Evolutionary conservation across 2,329 filamentous ascomycete genomes (phyloP), one percentile per base, ranked within the genome.

Genomic region (Clarireedia sp.): DNA sequence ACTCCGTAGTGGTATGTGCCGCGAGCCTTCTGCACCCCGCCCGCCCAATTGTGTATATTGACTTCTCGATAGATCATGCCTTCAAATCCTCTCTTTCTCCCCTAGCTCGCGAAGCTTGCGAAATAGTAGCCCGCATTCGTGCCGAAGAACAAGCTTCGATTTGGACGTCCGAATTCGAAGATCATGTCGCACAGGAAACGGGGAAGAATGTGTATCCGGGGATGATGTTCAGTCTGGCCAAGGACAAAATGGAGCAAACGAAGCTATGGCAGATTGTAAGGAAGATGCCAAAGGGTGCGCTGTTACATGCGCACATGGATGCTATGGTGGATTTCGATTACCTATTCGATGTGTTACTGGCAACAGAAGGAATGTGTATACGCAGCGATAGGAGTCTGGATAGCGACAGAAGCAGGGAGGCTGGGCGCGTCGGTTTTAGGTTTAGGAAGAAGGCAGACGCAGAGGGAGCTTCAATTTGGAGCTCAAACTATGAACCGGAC

Each of bases 171-270:
- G 79, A 82, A 46, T 81, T 87, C 49, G 87, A 92, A 64, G 84
- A 91, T 66, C 77, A 77, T 45, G 74, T 90, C 3, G 83, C 85
- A 3, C 78, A 80, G 60, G 73, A 81, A 55, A 74, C 72, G n/a
- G 76, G 82, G 63, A 78, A 82, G 58, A 81, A 83, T 62, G 74
- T 92, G 50, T 89, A 87, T 67, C 90, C 90, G 0, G 91, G 91
- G 10, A 95, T 96, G 86, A 94, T 95, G 87, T 96, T 96, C 72
- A 85, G 81, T 37, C 78, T 92, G 37, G 90, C 90, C 63, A 92
- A 90, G 70, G 80, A 84, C n/a, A 82, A 83, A 38, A 95, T 96
- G 82, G 89, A 95, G 71, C 77, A 78, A 63, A 95, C 89, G 14
- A 84, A 84, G 66, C 76, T 96, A 23, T 97, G 90, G 90, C 79